phyloP scores from a whole-genome alignment of 495 filamentous ascomycete species.

The Penicillium verhagenii region DNA sequence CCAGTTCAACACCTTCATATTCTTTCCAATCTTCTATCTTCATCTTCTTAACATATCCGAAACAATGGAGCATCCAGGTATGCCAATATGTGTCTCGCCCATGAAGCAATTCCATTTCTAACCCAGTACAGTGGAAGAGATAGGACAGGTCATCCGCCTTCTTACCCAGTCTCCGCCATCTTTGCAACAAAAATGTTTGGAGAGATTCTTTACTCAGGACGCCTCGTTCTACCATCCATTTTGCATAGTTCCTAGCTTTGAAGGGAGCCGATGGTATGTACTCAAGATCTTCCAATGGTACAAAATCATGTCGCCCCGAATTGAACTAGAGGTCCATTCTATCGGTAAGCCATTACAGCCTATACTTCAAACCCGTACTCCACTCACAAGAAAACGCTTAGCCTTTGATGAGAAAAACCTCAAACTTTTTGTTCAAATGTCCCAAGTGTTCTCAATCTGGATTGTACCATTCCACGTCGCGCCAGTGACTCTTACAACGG shows the following conservation, averaged over 20 bases:
- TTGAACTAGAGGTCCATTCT: conserved; percentile 66
- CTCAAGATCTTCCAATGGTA: conserved; percentile 80
- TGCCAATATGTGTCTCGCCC: too few species aligned
- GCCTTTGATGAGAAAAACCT: conserved; percentile 66
- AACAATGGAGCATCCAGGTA: too few species aligned
- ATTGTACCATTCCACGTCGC: conserved; percentile 70
- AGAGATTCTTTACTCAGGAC: conserved; percentile 66
- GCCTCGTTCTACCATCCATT: conserved; percentile 79
- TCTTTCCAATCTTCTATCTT: too few species aligned
- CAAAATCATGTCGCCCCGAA: conserved; percentile 75
- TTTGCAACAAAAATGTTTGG: conserved; percentile 59
- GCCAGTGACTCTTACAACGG: conserved; percentile 66
- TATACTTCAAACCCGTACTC: background rate
- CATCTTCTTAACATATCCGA: too few species aligned
- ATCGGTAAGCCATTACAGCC: conserved; percentile 49
- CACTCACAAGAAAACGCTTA: conserved; percentile 21
- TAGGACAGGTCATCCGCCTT: conserved; percentile 60
- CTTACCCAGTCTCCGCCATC: conserved; percentile 64
- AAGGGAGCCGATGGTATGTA: conserved; percentile 59
- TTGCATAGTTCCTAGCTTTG: conserved; percentile 63
- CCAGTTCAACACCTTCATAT: too few species aligned
- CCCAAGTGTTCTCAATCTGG: conserved; percentile 74
- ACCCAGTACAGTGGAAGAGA: conserved; percentile 44
- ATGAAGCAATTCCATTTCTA: background rate
- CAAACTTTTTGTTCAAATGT: conserved; percentile 66